Percentiles rank a stretch among this genome's conserved stretches.
Conservation (phyloP, 768 basidiomycete genomes). For the Lactarius sanguifluus region DNA sequence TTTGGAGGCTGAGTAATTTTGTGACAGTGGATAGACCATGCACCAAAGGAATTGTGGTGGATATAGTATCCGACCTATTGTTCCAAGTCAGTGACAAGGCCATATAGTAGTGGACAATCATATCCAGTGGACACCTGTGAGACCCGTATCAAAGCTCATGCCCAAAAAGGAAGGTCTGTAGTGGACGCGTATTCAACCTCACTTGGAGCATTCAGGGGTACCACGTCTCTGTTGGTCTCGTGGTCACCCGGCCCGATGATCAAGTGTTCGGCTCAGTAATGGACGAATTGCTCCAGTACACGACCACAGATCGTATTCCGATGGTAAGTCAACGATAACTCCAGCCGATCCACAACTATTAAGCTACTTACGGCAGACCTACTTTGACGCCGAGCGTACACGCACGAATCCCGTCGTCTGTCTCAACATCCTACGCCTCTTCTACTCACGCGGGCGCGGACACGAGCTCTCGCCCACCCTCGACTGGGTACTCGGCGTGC, state of each 20-base stretch:
- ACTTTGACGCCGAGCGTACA: slow-evolving; percentile 51
- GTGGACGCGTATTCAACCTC: no score
- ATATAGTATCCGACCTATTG: no score
- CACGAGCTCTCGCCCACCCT: slow-evolving; percentile 45
- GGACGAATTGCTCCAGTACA: slow-evolving; percentile 56
- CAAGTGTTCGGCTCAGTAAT: slow-evolving; percentile 44
- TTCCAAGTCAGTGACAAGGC: no score
- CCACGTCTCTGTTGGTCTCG: slow-evolving; percentile 51
- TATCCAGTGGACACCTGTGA: no score
- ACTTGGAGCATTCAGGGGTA: no score
- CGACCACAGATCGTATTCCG: slow-evolving; percentile 50
- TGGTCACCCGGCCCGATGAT: slow-evolving; percentile 39
- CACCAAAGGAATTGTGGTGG: no score
- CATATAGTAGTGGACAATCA: no score
- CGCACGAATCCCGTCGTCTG: slow-evolving; percentile 56
- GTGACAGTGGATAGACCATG: no score
- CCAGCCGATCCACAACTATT: slow-evolving; percentile 1
- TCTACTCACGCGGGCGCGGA: slow-evolving; percentile 50
- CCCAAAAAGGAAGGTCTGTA: no score
- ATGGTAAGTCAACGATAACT: slow-evolving; percentile 27
- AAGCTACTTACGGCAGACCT: slow-evolving; percentile 40
- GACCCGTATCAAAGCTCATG: no score
- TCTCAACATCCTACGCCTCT: slow-evolving; percentile 50
- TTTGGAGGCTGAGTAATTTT: no score
- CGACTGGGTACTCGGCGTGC: slow-evolving; percentile 50